Base-by-base conservation (phyloP, 1,284 basidiomycete genomes). In the Sporisorium exsertum region DNA sequence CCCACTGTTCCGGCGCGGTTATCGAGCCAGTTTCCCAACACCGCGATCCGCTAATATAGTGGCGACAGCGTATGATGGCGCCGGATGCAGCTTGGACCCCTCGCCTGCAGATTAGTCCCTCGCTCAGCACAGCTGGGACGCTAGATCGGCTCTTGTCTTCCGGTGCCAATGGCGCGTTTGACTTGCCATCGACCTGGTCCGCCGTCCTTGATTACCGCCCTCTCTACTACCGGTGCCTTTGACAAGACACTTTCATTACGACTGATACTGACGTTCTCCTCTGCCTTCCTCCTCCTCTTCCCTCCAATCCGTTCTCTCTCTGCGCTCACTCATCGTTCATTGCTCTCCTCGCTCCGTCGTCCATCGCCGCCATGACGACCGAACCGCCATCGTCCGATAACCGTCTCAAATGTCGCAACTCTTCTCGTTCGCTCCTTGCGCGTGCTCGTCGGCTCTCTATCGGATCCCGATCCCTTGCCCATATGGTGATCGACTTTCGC, bases 401-500 rank as follows among this genome's bases (percentile, higher is more conserved):
- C 7, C 50, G 37, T 33, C 2, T 58, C 5, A 32, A 20, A 7
- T 60, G 60, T 15, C 66, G 66, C 22, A 54, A 54, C n/a, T 68
- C 66, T n/a, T 58, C 51, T 0, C 60, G 55, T 27, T 68, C 66
- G 2, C 50, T 63, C 18, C 10, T 68, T 4, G 51, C 52, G 24
- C 59, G 50, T 24, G 66, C 60, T 46, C 60, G 60, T 52, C 66
- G 66, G 16, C 50, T 55, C n/a, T 68, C 66, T 15, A 45, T 68
- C 55, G 66, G 60, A 16, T 53, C 66, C 2, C 55, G 60, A 20
- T 58, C 59, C 24, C 46, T 58, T 32, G 42, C 22, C 29, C 40
- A 58, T 27, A 37, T 51, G 35, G 51, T 51, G 7, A 8, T 56
- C 26, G 27, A 50, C 54, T 20, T 62, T 58, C 45, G 27, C 46